Evolutionary conservation across 2,329 filamentous ascomycete genomes (phyloP), one percentile per base, ranked within the genome.

Genomic region (Nectriaceae sp.): DNA sequence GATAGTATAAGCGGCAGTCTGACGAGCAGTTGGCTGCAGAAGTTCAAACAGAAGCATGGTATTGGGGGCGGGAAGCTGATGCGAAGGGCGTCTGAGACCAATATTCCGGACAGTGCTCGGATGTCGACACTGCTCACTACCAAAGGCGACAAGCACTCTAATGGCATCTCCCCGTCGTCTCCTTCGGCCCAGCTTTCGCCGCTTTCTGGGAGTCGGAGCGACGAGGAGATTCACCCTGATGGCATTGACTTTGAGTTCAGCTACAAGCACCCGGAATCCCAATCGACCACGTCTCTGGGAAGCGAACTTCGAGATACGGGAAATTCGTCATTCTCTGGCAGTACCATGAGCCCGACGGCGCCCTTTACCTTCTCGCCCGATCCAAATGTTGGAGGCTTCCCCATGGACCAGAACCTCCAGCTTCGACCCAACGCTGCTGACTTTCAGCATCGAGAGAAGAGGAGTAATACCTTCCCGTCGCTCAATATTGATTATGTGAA

Each of bases 21-120:
- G 56, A 94, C 83, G 57, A 76, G 83, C 22, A 85, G 78, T 57
- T 97, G 93, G 92, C 78, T 97, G 26, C 90, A 96, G 64, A 95
- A 94, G 66, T 97, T 97, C 76, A 96, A 97, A 75, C 84, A 90
- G 65, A 96, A 93, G 73, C 87, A 96, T 66, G 84, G 72, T 22
- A 72, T 83, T 46, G 74, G 70, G 15, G 72, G 71, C 15, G 75
- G 71, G 15, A 77, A 73, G 50, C 62, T 83, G 31, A 74, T 76
- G 53, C 74, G 83, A 38, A 72, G 83, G 46, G 82, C 82, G 5
- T 85, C 82, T 3, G 83, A 85, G 65, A 80, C 84, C 31, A 91
- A 89, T 65, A 88, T 92, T 45, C 80, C 84, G 1, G 87, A 89
- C 60, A 82, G 78, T 49, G 80, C 79, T 20, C 79, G 81, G 46